These are phyloP conservation scores for Pilobolus umbonatus DNA, from an alignment of 192 early-diverging fungal species.

Conservation along the genomic window DNA sequence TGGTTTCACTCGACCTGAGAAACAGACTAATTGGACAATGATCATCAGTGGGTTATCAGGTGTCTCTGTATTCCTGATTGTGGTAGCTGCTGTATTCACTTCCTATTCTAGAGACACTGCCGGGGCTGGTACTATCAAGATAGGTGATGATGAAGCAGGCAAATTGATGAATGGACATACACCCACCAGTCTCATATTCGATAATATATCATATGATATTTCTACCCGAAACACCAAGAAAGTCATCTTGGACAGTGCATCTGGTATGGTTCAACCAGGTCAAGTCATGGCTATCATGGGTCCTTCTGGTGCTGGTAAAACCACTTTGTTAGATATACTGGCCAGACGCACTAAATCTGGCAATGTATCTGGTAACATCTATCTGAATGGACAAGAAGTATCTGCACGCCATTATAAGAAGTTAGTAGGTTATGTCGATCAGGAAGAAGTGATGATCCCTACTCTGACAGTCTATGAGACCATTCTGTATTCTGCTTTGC, in stretches of 20 bases:
- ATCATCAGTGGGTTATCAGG: slow-evolving; percentile 35
- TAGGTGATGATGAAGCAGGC: slow-evolving; percentile 54
- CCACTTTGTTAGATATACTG: slow-evolving; percentile 86
- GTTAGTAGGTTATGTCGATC: slow-evolving; percentile 70
- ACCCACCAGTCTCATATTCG: slow-evolving; percentile 61
- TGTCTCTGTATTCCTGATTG: slow-evolving; percentile 33
- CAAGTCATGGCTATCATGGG: slow-evolving; percentile 93
- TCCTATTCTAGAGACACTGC: slow-evolving; percentile 23
- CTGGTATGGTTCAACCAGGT: slow-evolving; percentile 76
- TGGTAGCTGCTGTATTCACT: slow-evolving; percentile 15
- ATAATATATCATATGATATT: slow-evolving; percentile 50
- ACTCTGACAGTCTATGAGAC: slow-evolving; percentile 75
- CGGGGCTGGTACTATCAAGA: slow-evolving; percentile 28
- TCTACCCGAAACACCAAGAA: slow-evolving; percentile 38
- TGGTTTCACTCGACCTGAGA: slow-evolving; percentile 49
- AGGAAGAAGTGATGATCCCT: slow-evolving; percentile 50
- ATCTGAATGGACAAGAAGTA: slow-evolving; percentile 70
- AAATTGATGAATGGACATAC: slow-evolving; percentile 73
- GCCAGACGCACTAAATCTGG: slow-evolving; percentile 70
- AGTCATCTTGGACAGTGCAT: slow-evolving; percentile 60
- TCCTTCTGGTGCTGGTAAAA: slow-evolving; percentile 90
- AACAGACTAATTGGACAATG: slow-evolving; percentile 39
- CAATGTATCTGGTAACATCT: slow-evolving; percentile 65
- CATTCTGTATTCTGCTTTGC: slow-evolving; percentile 79
- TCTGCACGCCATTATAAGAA: slow-evolving; percentile 64